Conservation (phyloP, 768 basidiomycete species). For the Kwoniella heveanensis region DNA sequence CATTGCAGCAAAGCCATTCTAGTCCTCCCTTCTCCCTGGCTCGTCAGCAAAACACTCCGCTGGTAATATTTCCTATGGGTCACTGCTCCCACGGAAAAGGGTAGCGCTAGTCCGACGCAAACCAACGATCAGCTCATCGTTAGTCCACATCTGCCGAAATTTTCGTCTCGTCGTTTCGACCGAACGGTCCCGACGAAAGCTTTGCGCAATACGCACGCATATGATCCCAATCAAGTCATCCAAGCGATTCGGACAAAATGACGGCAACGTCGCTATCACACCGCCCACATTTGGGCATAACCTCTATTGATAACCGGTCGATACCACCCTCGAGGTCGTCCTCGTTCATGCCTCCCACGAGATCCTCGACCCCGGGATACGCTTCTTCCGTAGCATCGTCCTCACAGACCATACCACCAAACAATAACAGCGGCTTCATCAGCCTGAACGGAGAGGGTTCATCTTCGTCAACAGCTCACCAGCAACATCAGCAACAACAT, state of each 20-base stretch:
- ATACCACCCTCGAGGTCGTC: slow-evolving; percentile 19
- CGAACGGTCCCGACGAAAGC: background rate
- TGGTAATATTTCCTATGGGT: too few relatives aligned
- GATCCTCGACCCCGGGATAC: slow-evolving; percentile 13
- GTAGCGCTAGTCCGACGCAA: background rate
- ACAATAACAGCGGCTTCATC: slow-evolving; percentile 2
- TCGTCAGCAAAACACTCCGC: too few relatives aligned
- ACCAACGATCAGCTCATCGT: background rate
- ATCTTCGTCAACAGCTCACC: background rate
- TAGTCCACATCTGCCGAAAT: background rate
- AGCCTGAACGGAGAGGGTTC: slow-evolving; percentile 1
- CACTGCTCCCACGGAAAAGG: too few relatives aligned
- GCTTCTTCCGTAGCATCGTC: slow-evolving; percentile 17
- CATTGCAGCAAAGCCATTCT: too few relatives aligned
- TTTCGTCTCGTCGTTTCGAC: background rate
- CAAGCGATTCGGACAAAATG: background rate
- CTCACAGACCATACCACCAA: background rate
- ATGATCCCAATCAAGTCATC: background rate
- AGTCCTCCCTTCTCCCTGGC: too few relatives aligned
- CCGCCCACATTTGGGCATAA: slow-evolving; percentile 7
- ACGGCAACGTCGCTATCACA: slow-evolving; percentile 7
- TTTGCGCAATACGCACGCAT: background rate
- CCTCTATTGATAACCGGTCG: background rate
- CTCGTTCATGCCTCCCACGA: slow-evolving; percentile 8
- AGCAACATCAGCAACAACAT: background rate